Evolutionary conservation across 1,139 yeast species (phyloP), one percentile per base, ranked within the genome.

Genomic region (Tardiomyces depauwii): DNA sequence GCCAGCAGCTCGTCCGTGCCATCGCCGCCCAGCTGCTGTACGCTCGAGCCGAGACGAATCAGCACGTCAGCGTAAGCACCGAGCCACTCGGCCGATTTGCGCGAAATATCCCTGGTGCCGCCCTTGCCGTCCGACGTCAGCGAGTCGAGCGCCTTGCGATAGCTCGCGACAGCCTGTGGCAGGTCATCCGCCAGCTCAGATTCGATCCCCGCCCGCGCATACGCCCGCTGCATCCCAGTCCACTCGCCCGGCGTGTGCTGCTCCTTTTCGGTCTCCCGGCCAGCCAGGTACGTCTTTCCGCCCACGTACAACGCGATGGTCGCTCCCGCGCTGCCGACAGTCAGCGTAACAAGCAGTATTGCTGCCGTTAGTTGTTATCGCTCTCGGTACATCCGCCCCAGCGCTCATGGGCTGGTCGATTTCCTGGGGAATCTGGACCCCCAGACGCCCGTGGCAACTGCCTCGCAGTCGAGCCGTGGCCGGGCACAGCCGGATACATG

Each of bases 1-100:
- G 62, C 49, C 18, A 50, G 51, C 6, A 67, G 55, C 4, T 67
- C 61, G 27, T 60, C 63, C 21, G 53, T 51, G 1, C 68, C 63
- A 27, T 60, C 66, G 1, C 51, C 59, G 2, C 54, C 42, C 28
- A 58, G 55, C 33, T 55, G 56, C 25, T 54, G 59, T 49, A 61
- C 55, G 2, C 60, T 53, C n/a, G 65, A 45, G 0, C 71, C 71
- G 38, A 66, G 50, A 43, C 70, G 57, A 19, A 64, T 57, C 23
- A 67, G 57, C 16, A 67, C 43, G 49, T 70, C 73, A 1, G 68
- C 54, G 48, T 70, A 70, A 0, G 65, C 67, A 0, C 59, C 51
- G 19, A 67, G 55, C 72, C 73, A 69, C 36, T 53, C 58, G 16
- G 52, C 53, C 38, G 63, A 58, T 46, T 66, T 66, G 1, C 45